A percentile compares a stretch with the other conserved stretches of the same genome.
phyloP scores from a whole-genome alignment of 495 filamentous ascomycete species.

The Tuber borchii region DNA sequence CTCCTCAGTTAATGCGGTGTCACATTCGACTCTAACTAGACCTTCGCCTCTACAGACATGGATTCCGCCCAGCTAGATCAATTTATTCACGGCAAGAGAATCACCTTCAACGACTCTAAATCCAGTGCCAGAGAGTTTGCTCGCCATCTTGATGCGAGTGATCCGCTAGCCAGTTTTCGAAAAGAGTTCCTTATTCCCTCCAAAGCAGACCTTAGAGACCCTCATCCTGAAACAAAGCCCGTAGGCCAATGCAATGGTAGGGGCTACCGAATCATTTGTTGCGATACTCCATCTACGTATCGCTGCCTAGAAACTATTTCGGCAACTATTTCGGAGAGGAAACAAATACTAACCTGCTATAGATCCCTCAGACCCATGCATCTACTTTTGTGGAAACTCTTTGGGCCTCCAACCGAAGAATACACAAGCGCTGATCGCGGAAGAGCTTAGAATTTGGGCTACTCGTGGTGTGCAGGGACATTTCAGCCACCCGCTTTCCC shows the following conservation, averaged over 20 bases:
- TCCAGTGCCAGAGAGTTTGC: slow-evolving; percentile 51
- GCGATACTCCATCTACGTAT: no score
- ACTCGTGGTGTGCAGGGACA: slow-evolving; percentile 91
- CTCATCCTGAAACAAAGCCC: slow-evolving; percentile 43
- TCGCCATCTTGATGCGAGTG: slow-evolving; percentile 58
- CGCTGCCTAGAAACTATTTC: background rate
- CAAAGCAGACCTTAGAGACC: slow-evolving; percentile 66
- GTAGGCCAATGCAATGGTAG: slow-evolving; percentile 25
- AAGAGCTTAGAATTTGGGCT: slow-evolving; percentile 80
- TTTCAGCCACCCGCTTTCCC: slow-evolving; percentile 73
- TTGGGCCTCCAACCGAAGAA: slow-evolving; percentile 79
- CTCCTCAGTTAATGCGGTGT: no score
- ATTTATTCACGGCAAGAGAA: slow-evolving; percentile 27
- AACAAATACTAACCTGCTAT: slow-evolving; percentile 38
- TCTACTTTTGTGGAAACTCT: slow-evolving; percentile 96
- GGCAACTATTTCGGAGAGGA: slow-evolving; percentile 8
- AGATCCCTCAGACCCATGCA: slow-evolving; percentile 51
- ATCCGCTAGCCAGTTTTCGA: slow-evolving; percentile 61
- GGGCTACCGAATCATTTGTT: no score
- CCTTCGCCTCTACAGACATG: slow-evolving; percentile 10
- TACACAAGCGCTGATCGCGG: slow-evolving; percentile 61
- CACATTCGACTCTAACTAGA: background rate
- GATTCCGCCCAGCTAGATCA: slow-evolving; percentile 22
- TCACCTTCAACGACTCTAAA: slow-evolving; percentile 22
- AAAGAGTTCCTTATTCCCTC: slow-evolving; percentile 80